Percentiles rank a stretch among this genome's conserved stretches.
These are phyloP conservation scores for Arabidopsis thaliana DNA, from an alignment of 345 rosid species.

Conservation along the genomic window TAIR10.1 NC_003075.7:17960001-17960500, in stretches of 20 bases:
- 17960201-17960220: constrained; percentile 73
- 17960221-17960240: constrained; percentile 98
- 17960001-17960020: constrained; percentile 21
- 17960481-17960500: constrained; percentile 32
- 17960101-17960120: constrained; percentile 29
- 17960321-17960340: constrained; percentile 78
- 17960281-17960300: constrained; percentile 87
- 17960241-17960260: constrained; percentile 99
- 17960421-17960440: constrained; percentile 81
- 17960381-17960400: constrained; percentile 10
- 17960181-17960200: constrained; percentile 51
- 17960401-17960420: constrained; percentile 79
- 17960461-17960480: constrained; percentile 93
- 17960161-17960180: constrained; percentile 19
- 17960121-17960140: constrained; percentile 56
- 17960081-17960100: constrained; percentile 80
- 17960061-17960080: constrained; percentile 85
- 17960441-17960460: constrained; percentile 72
- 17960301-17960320: constrained; percentile 73
- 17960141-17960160: constrained; percentile 17
- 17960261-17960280: constrained; percentile 86
- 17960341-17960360: constrained; percentile 68
- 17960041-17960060: constrained; percentile 97
- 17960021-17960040: constrained; percentile 68
- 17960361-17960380: constrained; percentile 38